These are phyloP conservation scores for Trapa incisa DNA, from an alignment of 345 rosid genomes.

Conservation along the genomic window DNA sequence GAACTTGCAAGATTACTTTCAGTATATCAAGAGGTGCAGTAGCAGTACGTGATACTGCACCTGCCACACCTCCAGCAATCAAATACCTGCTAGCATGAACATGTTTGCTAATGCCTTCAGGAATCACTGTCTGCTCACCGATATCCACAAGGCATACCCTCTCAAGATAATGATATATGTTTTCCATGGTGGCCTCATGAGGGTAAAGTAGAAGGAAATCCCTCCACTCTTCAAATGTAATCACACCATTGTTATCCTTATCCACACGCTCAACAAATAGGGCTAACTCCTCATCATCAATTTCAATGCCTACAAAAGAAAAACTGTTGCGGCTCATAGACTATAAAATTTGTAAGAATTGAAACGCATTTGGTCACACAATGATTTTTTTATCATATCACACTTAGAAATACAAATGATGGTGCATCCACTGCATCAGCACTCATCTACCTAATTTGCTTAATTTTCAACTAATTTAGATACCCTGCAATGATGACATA, in stretches of 20 bases:
- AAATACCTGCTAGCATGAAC: slow-evolving; percentile 65
- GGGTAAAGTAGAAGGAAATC: slow-evolving; percentile 85
- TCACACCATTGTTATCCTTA: slow-evolving; percentile 81
- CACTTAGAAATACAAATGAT: not conserved
- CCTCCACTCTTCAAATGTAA: slow-evolving; percentile 90
- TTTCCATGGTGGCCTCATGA: slow-evolving; percentile 90
- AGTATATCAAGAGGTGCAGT: slow-evolving; percentile 89
- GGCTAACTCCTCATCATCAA: slow-evolving; percentile 79
- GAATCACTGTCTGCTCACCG: slow-evolving; percentile 81
- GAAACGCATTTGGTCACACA: not conserved
- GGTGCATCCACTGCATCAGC: not conserved
- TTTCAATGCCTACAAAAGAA: slow-evolving; percentile 54
- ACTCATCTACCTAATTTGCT: not conserved
- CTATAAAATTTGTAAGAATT: slow-evolving; percentile 15
- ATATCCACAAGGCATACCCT: slow-evolving; percentile 81
- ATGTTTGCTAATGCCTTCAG: slow-evolving; percentile 71
- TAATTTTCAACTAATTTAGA: not conserved
- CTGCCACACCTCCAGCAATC: slow-evolving; percentile 86
- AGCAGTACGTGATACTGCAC: slow-evolving; percentile 78
- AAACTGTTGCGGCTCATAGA: slow-evolving; percentile 48
- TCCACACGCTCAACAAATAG: slow-evolving; percentile 86
- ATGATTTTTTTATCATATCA: not conserved
- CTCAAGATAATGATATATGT: slow-evolving; percentile 78
- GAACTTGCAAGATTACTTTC: slow-evolving; percentile 76
- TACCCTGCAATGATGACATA: not conserved